Evolutionary conservation across 192 early-diverging fungal genomes (phyloP), one percentile per base, ranked within the genome.

Genomic region (Borealophlyctis nickersoniae): DNA sequence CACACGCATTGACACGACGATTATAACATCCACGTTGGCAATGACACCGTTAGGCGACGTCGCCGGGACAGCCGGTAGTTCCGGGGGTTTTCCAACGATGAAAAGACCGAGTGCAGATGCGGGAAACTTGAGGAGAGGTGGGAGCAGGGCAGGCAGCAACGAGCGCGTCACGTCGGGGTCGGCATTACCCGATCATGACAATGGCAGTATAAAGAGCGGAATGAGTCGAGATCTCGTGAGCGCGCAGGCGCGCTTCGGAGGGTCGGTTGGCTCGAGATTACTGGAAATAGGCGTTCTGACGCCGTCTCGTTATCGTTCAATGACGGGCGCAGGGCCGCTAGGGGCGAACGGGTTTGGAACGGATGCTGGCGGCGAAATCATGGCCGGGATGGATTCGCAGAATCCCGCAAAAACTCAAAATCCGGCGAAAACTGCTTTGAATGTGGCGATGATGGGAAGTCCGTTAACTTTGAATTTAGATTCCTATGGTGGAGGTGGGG

Each of bases 401-500:
- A 45, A 7, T 7, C n/a, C n/a, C n/a, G n/a, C n/a, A n/a, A n/a
- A 68, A n/a, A 54, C 49, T n/a, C 39, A 68, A 5, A 19, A 30
- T 4, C 58, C 59, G 3, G 67, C 67, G 27, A 55, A 62, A 0
- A 24, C 16, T 30, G 67, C 67, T 30, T 61, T 69, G 36, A 55
- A 60, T 32, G 59, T 69, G 24, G 67, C 67, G 4, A 56, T 26
- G 36, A 50, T 69, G 52, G 67, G 67, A 49, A 69, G 67, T 36
- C 67, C 67, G 13, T 49, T 69, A 3, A 69, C 67, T 11, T n/a
- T 69, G 26, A 26, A 39, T 7, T 19, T 45, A 13, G 7, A 7
- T 7, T 13, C 9, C 9, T 13, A 7, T 7, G 39, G 39, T 7
- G 39, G 39, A 19, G 39, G 39, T 45, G 39, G 39, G 39, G 39